These are phyloP conservation scores for Trichoderma oligosporum DNA, from an alignment of 2,329 filamentous ascomycete genomes.

Conservation along the genomic window DNA sequence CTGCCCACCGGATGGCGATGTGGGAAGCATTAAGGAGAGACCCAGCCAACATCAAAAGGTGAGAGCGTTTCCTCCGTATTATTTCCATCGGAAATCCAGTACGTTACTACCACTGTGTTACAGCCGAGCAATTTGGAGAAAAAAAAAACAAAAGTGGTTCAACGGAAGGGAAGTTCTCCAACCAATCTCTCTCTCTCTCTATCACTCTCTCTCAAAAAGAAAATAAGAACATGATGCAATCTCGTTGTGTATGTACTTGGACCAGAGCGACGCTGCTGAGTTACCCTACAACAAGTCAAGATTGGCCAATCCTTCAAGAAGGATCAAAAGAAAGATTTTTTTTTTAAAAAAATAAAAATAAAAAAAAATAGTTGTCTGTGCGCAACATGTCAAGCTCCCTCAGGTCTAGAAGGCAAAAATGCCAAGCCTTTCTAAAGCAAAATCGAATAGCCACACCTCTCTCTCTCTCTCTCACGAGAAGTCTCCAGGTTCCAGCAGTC, in stretches of 20 bases:
- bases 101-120: not conserved
- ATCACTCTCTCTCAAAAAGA: too few relatives aligned
- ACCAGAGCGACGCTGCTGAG: not conserved
- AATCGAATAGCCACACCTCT: not conserved
- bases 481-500: too few relatives aligned
- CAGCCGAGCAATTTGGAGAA: not conserved
- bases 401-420: not conserved
- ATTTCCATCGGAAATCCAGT: too few relatives aligned
- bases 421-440: too few relatives aligned
- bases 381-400: not conserved
- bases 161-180: not conserved
- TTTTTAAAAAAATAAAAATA: not conserved
- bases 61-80: too few relatives aligned
- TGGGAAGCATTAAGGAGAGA: not conserved
- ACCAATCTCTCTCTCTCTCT: too few relatives aligned
- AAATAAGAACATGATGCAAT: constrained; percentile 3
- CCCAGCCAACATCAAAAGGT: not conserved
- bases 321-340: not conserved
- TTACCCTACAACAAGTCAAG: not conserved
- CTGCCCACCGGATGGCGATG: not conserved
- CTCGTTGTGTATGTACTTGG: not conserved
- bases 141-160: not conserved
- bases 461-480: not conserved
- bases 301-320: not conserved
- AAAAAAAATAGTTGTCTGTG: not conserved